Evolutionary conservation across 345 rosid species (phyloP).

Genomic region (Sapria himalayana): DNA sequence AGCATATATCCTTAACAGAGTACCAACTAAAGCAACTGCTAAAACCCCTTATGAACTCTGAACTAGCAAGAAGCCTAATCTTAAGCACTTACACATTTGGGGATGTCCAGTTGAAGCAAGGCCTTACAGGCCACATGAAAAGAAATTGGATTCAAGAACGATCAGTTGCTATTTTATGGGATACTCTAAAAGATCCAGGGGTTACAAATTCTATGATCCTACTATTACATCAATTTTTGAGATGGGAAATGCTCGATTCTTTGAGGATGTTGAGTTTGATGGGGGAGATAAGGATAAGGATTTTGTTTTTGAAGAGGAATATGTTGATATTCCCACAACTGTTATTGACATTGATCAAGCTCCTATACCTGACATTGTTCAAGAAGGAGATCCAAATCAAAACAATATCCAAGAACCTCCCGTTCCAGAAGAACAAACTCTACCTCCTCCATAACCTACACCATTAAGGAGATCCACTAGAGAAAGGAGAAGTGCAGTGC

Average conservation of each 20-base stretch:
- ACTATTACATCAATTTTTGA: background rate
- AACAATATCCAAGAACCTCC: too few species aligned
- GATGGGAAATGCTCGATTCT: background rate
- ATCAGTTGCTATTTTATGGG: too few species aligned
- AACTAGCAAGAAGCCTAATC: background rate
- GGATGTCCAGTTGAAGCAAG: constrained; percentile 1
- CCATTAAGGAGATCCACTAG: too few species aligned
- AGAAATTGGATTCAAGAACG: background rate
- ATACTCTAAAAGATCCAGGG: constrained; percentile 2
- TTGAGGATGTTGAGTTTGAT: constrained; percentile 1
- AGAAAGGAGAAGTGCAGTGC: background rate
- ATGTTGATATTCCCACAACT: background rate
- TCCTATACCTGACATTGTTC: background rate
- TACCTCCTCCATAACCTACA: too few species aligned
- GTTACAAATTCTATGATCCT: background rate
- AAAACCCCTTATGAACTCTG: too few species aligned
- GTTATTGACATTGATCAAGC: background rate
- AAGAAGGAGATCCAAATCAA: too few species aligned
- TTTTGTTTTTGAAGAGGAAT: too few species aligned
- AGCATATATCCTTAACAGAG: too few species aligned
- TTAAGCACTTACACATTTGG: too few species aligned
- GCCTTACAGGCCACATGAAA: constrained; percentile 1
- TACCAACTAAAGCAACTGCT: too few species aligned
- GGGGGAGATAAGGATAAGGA: too few species aligned
- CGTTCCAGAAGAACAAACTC: too few species aligned